A percentile compares a stretch with the other conserved stretches of the same genome.
Evolutionary conservation across 257 asterid genomes (phyloP).

Genomic region (Plantago elongata): DNA sequence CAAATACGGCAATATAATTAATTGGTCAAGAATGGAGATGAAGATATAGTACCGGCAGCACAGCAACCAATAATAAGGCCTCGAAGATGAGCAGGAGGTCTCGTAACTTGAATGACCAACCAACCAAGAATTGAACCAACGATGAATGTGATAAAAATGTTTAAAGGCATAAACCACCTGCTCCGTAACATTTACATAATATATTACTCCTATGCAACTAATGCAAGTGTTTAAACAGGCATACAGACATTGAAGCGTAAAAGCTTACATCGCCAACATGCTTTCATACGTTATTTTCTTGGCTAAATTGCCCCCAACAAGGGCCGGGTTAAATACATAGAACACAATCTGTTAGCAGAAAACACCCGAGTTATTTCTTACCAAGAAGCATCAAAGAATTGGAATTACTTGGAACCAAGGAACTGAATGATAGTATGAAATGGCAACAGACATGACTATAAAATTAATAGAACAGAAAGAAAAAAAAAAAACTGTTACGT

Average conservation of each 20-base stretch:
- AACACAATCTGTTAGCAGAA: slow-evolving; percentile 51
- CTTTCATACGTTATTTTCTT: slow-evolving; percentile 67
- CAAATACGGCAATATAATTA: not conserved
- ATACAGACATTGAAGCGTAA: not conserved
- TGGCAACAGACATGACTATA: too few species aligned
- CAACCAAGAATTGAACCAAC: slow-evolving; percentile 80
- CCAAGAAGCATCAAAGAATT: too few species aligned
- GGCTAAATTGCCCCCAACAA: slow-evolving; percentile 79
- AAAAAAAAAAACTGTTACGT: slow-evolving; percentile 35
- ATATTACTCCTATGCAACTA: too few species aligned
- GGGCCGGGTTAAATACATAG: slow-evolving; percentile 73
- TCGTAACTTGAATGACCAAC: slow-evolving; percentile 58
- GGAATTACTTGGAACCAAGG: too few species aligned
- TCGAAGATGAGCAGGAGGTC: slow-evolving; percentile 64
- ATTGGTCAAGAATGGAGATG: too few species aligned
- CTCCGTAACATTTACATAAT: slow-evolving; percentile 13
- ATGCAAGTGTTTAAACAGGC: not conserved
- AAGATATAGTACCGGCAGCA: slow-evolving; percentile 60
- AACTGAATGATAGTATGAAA: too few species aligned
- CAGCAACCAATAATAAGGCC: slow-evolving; percentile 84
- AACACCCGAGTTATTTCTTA: not conserved
- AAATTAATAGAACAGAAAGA: too few species aligned
- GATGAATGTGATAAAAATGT: slow-evolving; percentile 70
- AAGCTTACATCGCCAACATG: slow-evolving; percentile 65
- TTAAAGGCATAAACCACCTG: slow-evolving; percentile 97